A percentile compares a stretch with the other conserved stretches of the same genome.
These are phyloP conservation scores for Wickerhamiella kazuoi DNA, from an alignment of 805 yeast genomes.

Conservation along the genomic window DNA sequence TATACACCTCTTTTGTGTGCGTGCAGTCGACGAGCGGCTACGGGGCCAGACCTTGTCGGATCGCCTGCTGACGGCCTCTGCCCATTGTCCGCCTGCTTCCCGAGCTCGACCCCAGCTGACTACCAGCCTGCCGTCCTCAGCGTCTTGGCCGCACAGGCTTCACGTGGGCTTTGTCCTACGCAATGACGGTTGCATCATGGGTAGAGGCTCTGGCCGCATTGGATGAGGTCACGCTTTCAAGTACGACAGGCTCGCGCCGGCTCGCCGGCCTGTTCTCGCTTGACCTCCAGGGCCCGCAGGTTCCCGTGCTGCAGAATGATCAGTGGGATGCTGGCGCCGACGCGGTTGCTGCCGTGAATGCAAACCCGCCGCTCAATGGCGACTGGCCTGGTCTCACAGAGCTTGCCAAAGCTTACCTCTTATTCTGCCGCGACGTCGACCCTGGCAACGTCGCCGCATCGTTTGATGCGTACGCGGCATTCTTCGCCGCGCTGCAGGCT, in stretches of 20 bases:
- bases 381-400: conserved; percentile 31
- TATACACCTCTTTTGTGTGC: no score
- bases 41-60: no score
- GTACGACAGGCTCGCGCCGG: background rate
- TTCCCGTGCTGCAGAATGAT: conserved; percentile 25
- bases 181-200: background rate
- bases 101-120: no score
- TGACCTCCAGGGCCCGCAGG: conserved; percentile 20
- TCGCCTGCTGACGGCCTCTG: no score
- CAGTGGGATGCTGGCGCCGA: conserved; percentile 12
- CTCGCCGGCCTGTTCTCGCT: conserved; percentile 13
- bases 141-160: no score
- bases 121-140: no score
- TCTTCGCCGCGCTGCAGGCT: conserved; percentile 26
- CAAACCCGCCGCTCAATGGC: conserved; percentile 19
- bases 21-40: no score
- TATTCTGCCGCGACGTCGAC: conserved; percentile 31
- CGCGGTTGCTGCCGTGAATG: conserved; percentile 15
- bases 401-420: conserved; percentile 31
- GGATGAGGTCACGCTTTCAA: background rate
- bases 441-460: conserved; percentile 34
- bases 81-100: no score
- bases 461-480: conserved; percentile 34
- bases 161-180: background rate
- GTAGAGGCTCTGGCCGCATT: background rate